These are phyloP conservation scores for Penicillium fimorum DNA, from an alignment of 495 filamentous ascomycete species.

Conservation along the genomic window DNA sequence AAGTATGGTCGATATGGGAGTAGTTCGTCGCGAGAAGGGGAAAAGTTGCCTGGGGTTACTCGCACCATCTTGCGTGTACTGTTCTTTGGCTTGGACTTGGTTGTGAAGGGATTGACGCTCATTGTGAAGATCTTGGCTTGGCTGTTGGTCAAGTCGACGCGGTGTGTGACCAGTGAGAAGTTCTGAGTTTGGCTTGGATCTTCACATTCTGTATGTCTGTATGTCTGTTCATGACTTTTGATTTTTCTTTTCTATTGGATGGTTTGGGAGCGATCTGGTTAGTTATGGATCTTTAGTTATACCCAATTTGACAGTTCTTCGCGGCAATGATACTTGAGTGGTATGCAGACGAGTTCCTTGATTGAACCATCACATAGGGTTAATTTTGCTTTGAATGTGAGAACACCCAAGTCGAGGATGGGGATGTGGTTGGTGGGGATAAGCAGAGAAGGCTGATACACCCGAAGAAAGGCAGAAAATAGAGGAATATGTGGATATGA, in stretches of 20 bases:
- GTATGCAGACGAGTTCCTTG: too few species aligned
- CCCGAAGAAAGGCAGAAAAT: too few species aligned
- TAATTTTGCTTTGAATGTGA: too few species aligned
- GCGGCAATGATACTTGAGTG: not conserved
- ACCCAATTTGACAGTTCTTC: slow-evolving; percentile 14
- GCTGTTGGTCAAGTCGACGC: slow-evolving; percentile 37
- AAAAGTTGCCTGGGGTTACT: slow-evolving; percentile 40
- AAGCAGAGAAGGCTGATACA: too few species aligned
- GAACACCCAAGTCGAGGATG: too few species aligned
- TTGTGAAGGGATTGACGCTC: slow-evolving; percentile 36
- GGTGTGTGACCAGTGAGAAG: slow-evolving; percentile 43
- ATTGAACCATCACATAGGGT: too few species aligned
- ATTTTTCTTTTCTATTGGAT: not conserved
- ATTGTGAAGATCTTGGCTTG: slow-evolving; percentile 42
- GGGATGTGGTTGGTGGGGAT: too few species aligned
- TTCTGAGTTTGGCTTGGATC: slow-evolving; percentile 27
- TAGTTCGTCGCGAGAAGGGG: slow-evolving; percentile 35
- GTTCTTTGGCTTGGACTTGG: slow-evolving; percentile 40
- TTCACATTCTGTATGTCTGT: not conserved
- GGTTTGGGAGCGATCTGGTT: not conserved
- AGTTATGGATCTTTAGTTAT: not conserved
- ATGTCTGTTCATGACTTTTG: not conserved
- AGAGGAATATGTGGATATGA: too few species aligned
- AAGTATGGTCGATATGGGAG: slow-evolving; percentile 42
- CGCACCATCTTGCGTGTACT: slow-evolving; percentile 36